phyloP scores from a whole-genome alignment of 2,329 filamentous ascomycete genomes.

The Pyricularia grisea region DNA sequence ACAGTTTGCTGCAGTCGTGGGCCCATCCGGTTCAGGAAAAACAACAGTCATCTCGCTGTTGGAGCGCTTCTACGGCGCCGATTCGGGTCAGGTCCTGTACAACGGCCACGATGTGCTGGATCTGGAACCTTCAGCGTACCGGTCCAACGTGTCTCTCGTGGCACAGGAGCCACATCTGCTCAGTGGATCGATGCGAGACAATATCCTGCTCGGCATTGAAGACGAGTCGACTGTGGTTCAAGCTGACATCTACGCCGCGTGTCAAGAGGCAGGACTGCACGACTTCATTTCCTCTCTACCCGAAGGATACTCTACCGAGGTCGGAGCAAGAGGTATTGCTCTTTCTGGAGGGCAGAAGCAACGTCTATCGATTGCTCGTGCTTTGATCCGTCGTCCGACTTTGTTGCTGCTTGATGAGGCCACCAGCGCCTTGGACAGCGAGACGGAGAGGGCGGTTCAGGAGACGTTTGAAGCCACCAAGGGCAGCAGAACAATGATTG shows the following conservation, averaged over 20 bases:
- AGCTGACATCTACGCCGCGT: conserved; percentile 39
- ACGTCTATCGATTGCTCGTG: conserved; percentile 55
- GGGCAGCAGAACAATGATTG: conserved; percentile 26
- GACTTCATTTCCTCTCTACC: conserved; percentile 62
- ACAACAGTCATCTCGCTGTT: conserved; percentile 36
- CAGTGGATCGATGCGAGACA: conserved; percentile 59
- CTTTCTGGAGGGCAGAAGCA: conserved; percentile 59
- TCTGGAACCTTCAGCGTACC: conserved; percentile 24
- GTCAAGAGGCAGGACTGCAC: conserved; percentile 55
- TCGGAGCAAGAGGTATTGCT: not conserved
- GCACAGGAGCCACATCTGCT: conserved; percentile 59
- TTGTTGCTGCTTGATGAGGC: conserved; percentile 61
- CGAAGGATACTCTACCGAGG: conserved; percentile 10
- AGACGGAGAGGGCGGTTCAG: conserved; percentile 45
- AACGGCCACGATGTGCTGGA: conserved; percentile 37
- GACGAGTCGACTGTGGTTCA: conserved; percentile 31
- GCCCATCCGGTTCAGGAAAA: conserved; percentile 48
- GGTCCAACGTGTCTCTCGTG: conserved; percentile 17
- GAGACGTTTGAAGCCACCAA: conserved; percentile 37
- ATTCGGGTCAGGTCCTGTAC: conserved; percentile 33
- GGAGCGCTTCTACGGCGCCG: conserved; percentile 48
- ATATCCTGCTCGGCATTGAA: conserved; percentile 50
- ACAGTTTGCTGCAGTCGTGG: conserved; percentile 45
- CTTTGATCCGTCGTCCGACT: conserved; percentile 49
- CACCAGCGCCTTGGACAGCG: conserved; percentile 53